Base-by-base conservation (phyloP, 768 basidiomycete species). In the Mycena kentingensis region DNA sequence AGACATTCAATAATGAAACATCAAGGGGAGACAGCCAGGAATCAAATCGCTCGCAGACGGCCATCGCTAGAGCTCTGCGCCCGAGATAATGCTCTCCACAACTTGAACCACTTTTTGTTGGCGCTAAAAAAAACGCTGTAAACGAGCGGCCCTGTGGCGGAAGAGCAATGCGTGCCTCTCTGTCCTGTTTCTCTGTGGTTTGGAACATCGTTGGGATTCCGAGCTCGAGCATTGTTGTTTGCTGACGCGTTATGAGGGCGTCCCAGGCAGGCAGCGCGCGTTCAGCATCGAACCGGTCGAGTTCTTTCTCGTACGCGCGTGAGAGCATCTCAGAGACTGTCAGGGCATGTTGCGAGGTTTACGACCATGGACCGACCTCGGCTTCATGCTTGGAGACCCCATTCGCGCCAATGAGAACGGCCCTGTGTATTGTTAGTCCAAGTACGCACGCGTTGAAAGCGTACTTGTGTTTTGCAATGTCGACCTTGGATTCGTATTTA, bases 201-300 rank as follows among this genome's bases (percentile, higher is more conserved):
- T 73, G 67, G 63, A 80, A 88, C 86, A 93, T 91, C 2, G 81
- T 76, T 15, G 91, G 91, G 13, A 93, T 79, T 34, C 77, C 73
- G 38, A 85, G 70, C 26, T 74, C 65, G 58, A 83, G 81, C 42
- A 93, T 72, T 15, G 79, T 70, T 0, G 71, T 63, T 67, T 93
- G 90, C 65, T 93, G 91, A 60, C 80, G 82, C 44, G 79, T 70
- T 18, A 85, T 67, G n/a, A 93, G 74, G 18, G 79, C 80, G 62
- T 90, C 90, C 88, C 90, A 93, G 8, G 88, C 86, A 3, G 82
- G 74, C 5, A 92, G 67, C 10, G 76, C 85, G 31, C 85, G 77
- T 45, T 90, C 83, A n/a, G 61, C 61, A 63, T 92, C 90, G 63
- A 91, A 91, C 55, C 75, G 79, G 32, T 66, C 70, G 31, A 92